These are phyloP conservation scores for Parasitella parasitica DNA, from an alignment of 371 early-diverging fungal species.

Conservation along the genomic window DNA sequence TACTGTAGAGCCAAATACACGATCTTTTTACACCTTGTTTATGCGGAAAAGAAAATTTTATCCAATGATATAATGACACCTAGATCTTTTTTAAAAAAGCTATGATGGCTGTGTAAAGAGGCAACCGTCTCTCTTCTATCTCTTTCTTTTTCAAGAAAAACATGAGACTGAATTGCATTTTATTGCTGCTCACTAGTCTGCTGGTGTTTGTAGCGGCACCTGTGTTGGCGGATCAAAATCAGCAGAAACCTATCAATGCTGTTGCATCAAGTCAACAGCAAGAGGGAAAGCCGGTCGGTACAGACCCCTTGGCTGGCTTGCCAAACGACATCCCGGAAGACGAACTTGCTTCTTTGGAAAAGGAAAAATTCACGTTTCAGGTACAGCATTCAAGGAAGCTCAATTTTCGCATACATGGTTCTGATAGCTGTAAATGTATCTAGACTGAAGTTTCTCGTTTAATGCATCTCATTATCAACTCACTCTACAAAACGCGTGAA, in stretches of 20 bases:
- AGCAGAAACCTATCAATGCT: neutral
- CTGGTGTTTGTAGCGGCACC: neutral
- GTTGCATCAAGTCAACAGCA: neutral
- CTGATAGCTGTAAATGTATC: neutral
- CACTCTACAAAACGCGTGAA: conserved; percentile 83
- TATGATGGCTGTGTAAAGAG: neutral
- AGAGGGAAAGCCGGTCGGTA: neutral
- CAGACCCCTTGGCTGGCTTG: neutral
- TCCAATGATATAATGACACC: conserved; percentile 2
- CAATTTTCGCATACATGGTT: neutral
- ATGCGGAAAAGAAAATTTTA: neutral
- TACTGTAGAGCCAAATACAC: too few relatives aligned
- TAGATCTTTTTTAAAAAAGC: neutral
- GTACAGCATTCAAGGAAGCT: conserved; percentile 8
- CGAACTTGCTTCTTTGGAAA: conserved; percentile 30
- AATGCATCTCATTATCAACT: conserved; percentile 92
- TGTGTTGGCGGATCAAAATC: conserved; percentile 3
- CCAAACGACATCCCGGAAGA: conserved; percentile 32
- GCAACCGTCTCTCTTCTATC: neutral
- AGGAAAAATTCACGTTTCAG: conserved; percentile 44
- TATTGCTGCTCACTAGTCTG: neutral
- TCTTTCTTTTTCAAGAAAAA: neutral
- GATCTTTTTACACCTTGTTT: neutral
- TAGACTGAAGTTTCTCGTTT: conserved; percentile 78
- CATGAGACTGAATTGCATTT: neutral